phyloP scores from a whole-genome alignment of 108 stramenopile species.

The Nitzschia sp. region DNA sequence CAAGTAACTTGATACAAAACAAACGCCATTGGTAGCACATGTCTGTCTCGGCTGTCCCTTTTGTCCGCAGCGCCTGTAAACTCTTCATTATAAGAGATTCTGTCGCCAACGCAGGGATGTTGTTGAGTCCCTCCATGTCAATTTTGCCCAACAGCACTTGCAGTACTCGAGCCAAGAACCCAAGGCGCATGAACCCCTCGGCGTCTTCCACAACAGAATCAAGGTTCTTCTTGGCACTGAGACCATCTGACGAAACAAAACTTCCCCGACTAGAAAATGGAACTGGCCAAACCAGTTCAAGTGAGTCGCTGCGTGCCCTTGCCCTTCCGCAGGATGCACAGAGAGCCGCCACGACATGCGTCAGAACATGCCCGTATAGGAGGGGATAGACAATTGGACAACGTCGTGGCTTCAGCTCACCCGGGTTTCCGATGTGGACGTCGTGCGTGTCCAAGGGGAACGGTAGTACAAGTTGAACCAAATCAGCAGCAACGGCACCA shows the following conservation, averaged over 20 bases:
- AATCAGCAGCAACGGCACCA: slow-evolving; percentile 73
- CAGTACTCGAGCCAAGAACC: slow-evolving; percentile 64
- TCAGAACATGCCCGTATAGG: slow-evolving; percentile 71
- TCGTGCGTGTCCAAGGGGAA: slow-evolving; percentile 51
- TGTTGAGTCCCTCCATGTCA: slow-evolving; percentile 24
- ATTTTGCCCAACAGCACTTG: slow-evolving; percentile 70
- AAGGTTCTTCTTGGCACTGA: slow-evolving; percentile 16
- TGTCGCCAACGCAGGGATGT: slow-evolving; percentile 18
- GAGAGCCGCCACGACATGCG: slow-evolving; percentile 76
- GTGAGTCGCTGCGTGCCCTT: slow-evolving; percentile 53
- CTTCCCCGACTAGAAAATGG: slow-evolving; percentile 44
- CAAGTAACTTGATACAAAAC: slow-evolving; percentile 28
- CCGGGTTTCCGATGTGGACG: slow-evolving; percentile 16
- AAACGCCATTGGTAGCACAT: slow-evolving; percentile 19
- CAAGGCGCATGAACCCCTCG: slow-evolving; percentile 67
- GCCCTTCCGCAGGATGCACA: slow-evolving; percentile 73
- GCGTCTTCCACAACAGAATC: slow-evolving; percentile 63
- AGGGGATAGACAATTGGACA: slow-evolving; percentile 78
- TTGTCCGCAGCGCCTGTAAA: slow-evolving; percentile 9
- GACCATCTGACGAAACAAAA: slow-evolving; percentile 32
- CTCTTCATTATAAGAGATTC: slow-evolving; percentile 25
- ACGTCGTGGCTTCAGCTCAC: slow-evolving; percentile 27
- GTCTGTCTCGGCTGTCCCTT: neutral
- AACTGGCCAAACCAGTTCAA: slow-evolving; percentile 49
- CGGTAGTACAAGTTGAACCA: slow-evolving; percentile 71